A percentile compares a stretch with the other conserved stretches of the same genome.
phyloP scores from a whole-genome alignment of 1,139 yeast species.

The Sugiyamaella neomexicana region DNA sequence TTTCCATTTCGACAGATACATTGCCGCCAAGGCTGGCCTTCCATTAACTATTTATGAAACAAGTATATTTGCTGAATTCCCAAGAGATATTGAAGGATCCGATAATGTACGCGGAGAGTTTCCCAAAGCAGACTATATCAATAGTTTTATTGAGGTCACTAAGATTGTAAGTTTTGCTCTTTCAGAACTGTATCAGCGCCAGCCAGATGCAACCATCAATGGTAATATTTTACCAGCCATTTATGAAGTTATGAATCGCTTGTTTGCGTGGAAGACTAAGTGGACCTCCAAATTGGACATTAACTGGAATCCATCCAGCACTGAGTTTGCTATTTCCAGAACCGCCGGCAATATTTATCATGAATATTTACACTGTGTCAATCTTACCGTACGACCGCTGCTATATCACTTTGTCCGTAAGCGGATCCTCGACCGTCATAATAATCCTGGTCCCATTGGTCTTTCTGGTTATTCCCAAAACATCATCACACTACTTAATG shows the following conservation, averaged over 20 bases:
- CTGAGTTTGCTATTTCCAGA: slow-evolving; percentile 49
- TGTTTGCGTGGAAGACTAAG: slow-evolving; percentile 68
- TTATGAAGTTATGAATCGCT: slow-evolving; percentile 54
- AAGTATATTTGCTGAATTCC: slow-evolving; percentile 73
- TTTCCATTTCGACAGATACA: slow-evolving; percentile 83
- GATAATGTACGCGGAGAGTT: slow-evolving; percentile 56
- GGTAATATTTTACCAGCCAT: slow-evolving; percentile 22
- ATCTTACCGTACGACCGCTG: slow-evolving; percentile 77
- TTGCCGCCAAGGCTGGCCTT: slow-evolving; percentile 80
- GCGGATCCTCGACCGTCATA: slow-evolving; percentile 56
- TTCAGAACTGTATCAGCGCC: slow-evolving; percentile 71
- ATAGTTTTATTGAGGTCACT: slow-evolving; percentile 77
- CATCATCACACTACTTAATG: slow-evolving; percentile 66
- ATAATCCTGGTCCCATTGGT: slow-evolving; percentile 58
- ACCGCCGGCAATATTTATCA: slow-evolving; percentile 77
- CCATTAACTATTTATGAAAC: slow-evolving; percentile 79
- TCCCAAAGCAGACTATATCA: slow-evolving; percentile 77
- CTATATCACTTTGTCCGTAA: slow-evolving; percentile 76
- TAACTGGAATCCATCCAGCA: slow-evolving; percentile 20
- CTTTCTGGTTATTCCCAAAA: slow-evolving; percentile 67
- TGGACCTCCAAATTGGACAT: slow-evolving; percentile 21
- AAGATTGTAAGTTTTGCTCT: slow-evolving; percentile 76
- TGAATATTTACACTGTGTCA: slow-evolving; percentile 83
- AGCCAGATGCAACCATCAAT: slow-evolving; percentile 49
- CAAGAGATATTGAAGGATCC: slow-evolving; percentile 49